Evolutionary conservation across 441 rosid genomes (phyloP), one percentile per base, ranked within the genome.

Genomic region (Cnidoscolus chayamansa): DNA sequence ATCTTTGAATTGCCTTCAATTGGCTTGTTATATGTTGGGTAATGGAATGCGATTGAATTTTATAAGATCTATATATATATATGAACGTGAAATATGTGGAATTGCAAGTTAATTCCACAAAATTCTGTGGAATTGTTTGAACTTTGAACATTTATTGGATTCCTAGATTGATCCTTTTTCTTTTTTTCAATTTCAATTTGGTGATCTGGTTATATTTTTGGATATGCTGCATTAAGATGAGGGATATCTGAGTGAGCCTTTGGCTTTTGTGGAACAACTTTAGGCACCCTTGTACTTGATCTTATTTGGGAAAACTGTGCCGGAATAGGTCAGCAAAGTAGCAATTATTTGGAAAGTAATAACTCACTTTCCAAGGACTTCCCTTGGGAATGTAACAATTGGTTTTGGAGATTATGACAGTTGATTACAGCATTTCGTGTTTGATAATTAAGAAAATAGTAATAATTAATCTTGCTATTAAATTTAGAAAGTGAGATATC

Each of bases 371-470:
- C 25, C 9, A 15, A 30, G 20, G 31, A 51, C 59, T 56, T 69
- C 0, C 40, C 56, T 58, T 3, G 53, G 25, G 55, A 69, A 12
- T 6, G 56, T 7, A 25, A 20, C 6, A 43, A 3, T 70, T 57
- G 20, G 4, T 58, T 35, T 35, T 35, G 7, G 47, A 45, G 53
- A 49, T 10, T 11, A 13, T 20, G 20, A 43, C 59, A 30, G 43
- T 55, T 25, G 19, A 58, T 59, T 59, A 60, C 66, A 70, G 48
- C 56, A 15, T 70, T 70, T 58, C 16, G 10, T 59, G 17, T 49
- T 56, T 9, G 3, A 2, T 45, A 19, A 16, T 45, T 19, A 58
- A n/a, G n/a, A 16, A 30, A 66, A 59, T 25, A 3, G 25, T 30
- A 25, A 15, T 70, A 15, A 43, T 11, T 25, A 7, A 13, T 20